Base-by-base conservation (phyloP, 306 rosid species). In the Rosa multiflora region DNA sequence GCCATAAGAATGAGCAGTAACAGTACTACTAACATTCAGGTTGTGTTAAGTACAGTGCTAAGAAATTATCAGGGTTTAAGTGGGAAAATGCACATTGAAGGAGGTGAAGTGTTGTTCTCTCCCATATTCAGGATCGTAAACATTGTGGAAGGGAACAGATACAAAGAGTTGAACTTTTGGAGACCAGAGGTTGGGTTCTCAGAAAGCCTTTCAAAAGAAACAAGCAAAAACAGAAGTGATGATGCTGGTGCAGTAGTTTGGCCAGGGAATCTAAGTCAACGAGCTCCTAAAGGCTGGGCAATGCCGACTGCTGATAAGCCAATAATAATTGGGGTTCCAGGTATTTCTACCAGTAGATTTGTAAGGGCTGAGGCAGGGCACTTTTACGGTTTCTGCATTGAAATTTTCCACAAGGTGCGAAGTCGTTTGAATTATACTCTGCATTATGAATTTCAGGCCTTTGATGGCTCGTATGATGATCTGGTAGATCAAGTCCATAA, bases 301-400 rank as follows among this genome's bases (percentile, higher is more conserved):
- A 62, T 92, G 71, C 96, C 96, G 11, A 82, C 86, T 14, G 74
- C 53, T 73, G 61, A 32, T 23, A 89, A 83, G 14, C 87, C 80
- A 58, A 46, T 92, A 84, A 88, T 5, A 81, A 89, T 93, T 63
- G 96, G 89, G 6, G 85, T 93, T 63, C 97, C 97, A 0, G 92
- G 88, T n/a, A 76, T 92, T 15, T 39, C 80, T 48, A 89, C 90
- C 83, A 72, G 83, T 11, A 86, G 75, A 79, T 93, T 93, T 80
- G 96, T 90, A 64, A 87, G 73, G 52, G 86, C 90, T 32, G 86
- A 77, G 26, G 26, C 26, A 23, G 26, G 26, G 26, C 26, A 23
- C 26, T 23, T 23, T 23, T 23, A 23, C 26, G 26, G 26, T 23
- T 23, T 23, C 26, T 23, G 26, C 26, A 23, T 23, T 23, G 26